Conservation (phyloP, 371 early-diverging fungal species). For the Haplosporangium sp. region DNA sequence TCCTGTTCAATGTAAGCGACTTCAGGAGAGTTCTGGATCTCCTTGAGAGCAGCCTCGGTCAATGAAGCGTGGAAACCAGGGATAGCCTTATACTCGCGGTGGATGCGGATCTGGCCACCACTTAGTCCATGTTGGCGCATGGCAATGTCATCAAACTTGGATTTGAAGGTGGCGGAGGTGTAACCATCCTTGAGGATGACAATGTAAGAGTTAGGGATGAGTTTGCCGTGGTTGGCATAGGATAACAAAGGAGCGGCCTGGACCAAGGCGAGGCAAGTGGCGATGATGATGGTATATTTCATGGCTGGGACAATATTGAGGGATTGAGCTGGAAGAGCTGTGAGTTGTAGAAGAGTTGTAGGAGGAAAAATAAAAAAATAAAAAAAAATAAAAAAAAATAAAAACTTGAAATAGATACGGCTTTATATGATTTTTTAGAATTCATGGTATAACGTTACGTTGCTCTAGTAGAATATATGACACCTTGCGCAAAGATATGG, state of each 20-base stretch:
- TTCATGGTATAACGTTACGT: too few relatives aligned
- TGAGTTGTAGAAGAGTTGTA: too few relatives aligned
- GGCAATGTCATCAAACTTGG: slow-evolving; percentile 28
- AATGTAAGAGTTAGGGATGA: slow-evolving; percentile 41
- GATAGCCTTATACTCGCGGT: slow-evolving; percentile 9
- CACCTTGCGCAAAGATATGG: too few relatives aligned
- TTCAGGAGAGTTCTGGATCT: slow-evolving; percentile 31
- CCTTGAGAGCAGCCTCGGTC: slow-evolving; percentile 24
- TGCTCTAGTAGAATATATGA: too few relatives aligned
- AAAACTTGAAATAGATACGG: too few relatives aligned
- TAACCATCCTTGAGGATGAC: slow-evolving; percentile 34
- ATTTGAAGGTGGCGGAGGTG: slow-evolving; percentile 10
- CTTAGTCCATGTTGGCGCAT: slow-evolving; percentile 15
- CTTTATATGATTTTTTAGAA: too few relatives aligned
- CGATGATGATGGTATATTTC: slow-evolving; percentile 33
- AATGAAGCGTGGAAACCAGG: slow-evolving; percentile 21
- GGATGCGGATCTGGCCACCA: slow-evolving; percentile 15
- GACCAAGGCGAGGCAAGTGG: slow-evolving; percentile 19
- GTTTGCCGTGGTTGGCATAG: slow-evolving; percentile 9
- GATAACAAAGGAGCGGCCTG: slow-evolving; percentile 25
- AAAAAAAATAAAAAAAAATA: too few relatives aligned
- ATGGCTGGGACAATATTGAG: background rate
- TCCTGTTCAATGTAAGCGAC: slow-evolving; percentile 53
- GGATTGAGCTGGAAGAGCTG: background rate
- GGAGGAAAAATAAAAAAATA: too few relatives aligned